Conservation (phyloP, 1,284 basidiomycete genomes). For the Gomphus bonarii region DNA sequence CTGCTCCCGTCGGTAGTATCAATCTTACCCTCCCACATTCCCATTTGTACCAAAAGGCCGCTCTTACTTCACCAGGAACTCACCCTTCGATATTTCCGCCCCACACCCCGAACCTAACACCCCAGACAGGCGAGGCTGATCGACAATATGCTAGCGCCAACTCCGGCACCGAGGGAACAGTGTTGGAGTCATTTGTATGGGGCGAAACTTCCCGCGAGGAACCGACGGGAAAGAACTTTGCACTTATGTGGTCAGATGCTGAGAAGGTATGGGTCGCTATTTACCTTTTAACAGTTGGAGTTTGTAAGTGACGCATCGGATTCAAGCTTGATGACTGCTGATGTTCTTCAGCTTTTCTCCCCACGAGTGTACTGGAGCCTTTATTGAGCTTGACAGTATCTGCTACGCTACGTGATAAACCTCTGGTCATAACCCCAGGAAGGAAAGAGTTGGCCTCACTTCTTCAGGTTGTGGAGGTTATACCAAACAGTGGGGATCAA, state of each 20-base stretch:
- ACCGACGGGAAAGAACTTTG: slow-evolving; percentile 44
- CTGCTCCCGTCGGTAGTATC: slow-evolving; percentile 22
- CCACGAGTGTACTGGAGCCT: slow-evolving; percentile 61
- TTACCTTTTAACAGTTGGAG: slow-evolving; percentile 61
- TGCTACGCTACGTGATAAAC: slow-evolving; percentile 66
- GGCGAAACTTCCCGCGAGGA: slow-evolving; percentile 37
- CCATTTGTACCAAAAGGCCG: slow-evolving; percentile 22
- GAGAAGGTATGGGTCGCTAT: slow-evolving; percentile 62
- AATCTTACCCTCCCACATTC: slow-evolving; percentile 28
- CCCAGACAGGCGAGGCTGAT: slow-evolving; percentile 56
- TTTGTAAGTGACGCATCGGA: slow-evolving; percentile 46
- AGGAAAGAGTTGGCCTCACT: slow-evolving; percentile 43
- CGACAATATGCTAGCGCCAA: slow-evolving; percentile 44
- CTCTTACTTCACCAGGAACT: slow-evolving; percentile 19
- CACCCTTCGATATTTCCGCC: slow-evolving; percentile 65
- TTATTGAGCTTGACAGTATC: slow-evolving; percentile 74
- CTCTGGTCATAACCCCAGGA: slow-evolving; percentile 39
- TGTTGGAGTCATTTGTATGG: slow-evolving; percentile 63
- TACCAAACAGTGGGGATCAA: neutral
- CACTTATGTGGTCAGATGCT: slow-evolving; percentile 48
- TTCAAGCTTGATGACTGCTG: neutral
- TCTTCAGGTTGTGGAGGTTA: slow-evolving; percentile 26
- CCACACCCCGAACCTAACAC: slow-evolving; percentile 65
- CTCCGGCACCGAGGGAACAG: slow-evolving; percentile 57
- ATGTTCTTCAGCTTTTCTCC: slow-evolving; percentile 50